Base-by-base conservation (phyloP, 768 basidiomycete species). In the Suillus sp. region DNA sequence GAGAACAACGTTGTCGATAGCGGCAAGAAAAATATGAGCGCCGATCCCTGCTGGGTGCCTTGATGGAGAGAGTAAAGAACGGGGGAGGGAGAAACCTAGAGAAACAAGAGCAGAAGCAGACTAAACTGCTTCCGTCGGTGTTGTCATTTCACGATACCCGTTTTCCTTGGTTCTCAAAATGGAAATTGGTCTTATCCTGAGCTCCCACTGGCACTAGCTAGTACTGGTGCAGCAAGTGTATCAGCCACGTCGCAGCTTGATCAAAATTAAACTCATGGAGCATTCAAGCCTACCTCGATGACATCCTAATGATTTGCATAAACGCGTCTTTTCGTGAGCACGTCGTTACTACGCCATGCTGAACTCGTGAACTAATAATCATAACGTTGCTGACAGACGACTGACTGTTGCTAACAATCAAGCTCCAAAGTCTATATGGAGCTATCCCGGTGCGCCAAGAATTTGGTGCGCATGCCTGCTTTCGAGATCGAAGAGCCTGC, bases 81-180 rank as follows among this genome's bases (percentile, higher is more conserved):
- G 30, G 37, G 32, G 14, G 60, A 60, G 63, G 42, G 63, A 59
- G 60, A 64, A 51, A 51, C 50, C 50, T 20, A 30, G 48, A 13
- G 48, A 50, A 53, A 58, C 40, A 47, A 62, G 66, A 65, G 54
- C 57, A 55, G 50, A 48, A 53, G 38, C 34, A 34, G 35, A 50
- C 30, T 18, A 27, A 54, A 65, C 55, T 62, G 61, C 61, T 42
- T 48, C 45, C 62, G 61, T 54, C 35, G 25, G 54, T 27, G 38
- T 38, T 25, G 51, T 53, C 51, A 53, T 53, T 51, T 57, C 56
- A 27, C 35, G 58, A 35, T 53, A 38, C 51, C 60, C 22, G 51
- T 53, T 35, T 58, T 35, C 34, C 53, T 40, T 61, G 25, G 35
- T 61, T 38, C 60, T 32, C 55, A 37, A 61, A 61, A 61, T 37